These are phyloP conservation scores for Pseudoneurospora amorphoporcata DNA, from an alignment of 495 filamentous ascomycete species.

Conservation along the genomic window DNA sequence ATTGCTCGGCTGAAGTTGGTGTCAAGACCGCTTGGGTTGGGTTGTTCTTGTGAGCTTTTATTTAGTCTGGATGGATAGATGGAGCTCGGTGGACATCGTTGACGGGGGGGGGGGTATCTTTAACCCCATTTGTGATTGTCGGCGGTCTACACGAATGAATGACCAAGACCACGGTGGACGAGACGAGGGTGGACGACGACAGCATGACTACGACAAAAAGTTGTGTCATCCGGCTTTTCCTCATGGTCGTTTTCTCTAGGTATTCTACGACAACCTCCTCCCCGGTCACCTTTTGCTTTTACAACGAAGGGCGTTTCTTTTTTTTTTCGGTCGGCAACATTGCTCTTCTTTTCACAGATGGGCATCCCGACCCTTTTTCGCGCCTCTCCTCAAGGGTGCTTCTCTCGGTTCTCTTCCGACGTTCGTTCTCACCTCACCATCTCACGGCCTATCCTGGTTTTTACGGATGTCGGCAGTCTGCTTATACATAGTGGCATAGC, in stretches of 20 bases:
- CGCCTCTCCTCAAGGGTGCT: not conserved
- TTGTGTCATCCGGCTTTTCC: not conserved
- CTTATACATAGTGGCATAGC: not conserved
- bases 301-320: not conserved
- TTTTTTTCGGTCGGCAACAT: not conserved
- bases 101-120: not conserved
- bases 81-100: not conserved
- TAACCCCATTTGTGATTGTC: not conserved
- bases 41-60: not conserved
- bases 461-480: not conserved
- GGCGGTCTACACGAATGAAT: not conserved
- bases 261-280: not conserved
- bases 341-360: not conserved
- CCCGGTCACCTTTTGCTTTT: not conserved
- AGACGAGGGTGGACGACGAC: not conserved
- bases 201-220: not conserved
- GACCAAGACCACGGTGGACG: not conserved
- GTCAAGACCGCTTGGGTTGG: not conserved
- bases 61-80: not conserved
- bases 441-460: not conserved
- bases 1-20: slow-evolving; percentile 28
- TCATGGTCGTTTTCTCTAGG: no score
- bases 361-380: not conserved
- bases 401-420: not conserved
- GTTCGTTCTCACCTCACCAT: not conserved